Base-by-base conservation (phyloP, 306 rosid species). In the Ziziphus jujuba region DNA sequence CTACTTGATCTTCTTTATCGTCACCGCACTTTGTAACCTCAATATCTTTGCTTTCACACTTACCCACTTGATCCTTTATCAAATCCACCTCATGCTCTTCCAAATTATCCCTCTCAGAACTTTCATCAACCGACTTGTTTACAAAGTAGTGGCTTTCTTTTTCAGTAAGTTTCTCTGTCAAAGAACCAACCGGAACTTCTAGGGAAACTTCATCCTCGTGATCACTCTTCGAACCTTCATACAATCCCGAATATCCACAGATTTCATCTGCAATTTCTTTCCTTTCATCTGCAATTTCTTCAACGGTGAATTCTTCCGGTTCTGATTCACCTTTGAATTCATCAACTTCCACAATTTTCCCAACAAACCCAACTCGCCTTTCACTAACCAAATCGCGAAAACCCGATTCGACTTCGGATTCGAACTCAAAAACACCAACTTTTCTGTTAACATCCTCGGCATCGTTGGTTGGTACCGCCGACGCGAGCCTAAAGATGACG, bases 401-500 rank as follows among this genome's bases (percentile, higher is more conserved):
- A 40, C 55, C 75, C 50, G 78, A 72, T 62, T 73, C 53, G 24
- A 71, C 71, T 24, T 56, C 69, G n/a, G 43, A 61, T 43, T 59
- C 63, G 36, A 67, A 21, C 51, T 45, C 74, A 28, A 49, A 24
- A 40, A 61, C 58, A 47, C 25, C 80, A 16, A 16, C 40, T 68
- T 62, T 65, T 20, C 40, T 10, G 5, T 20, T 53, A 17, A 22
- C 47, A 16, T 16, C 53, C 47, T 47, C 25, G 4, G 7, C 35
- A 28, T 70, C 84, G 24, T 59, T 55, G 53, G 55, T 36, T 2
- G 84, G 47, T 58, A 49, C 53, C 70, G 44, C 14, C 22, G 87
- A 73, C 8, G 75, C 17, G 48, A 85, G 67, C 74, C 70, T 77
- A 35, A 75, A 56, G 59, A 88, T 38, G 72, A 79, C 2, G 61